Conservation (phyloP, 768 basidiomycete species). For the Rhodotorula babjevae region DNA sequence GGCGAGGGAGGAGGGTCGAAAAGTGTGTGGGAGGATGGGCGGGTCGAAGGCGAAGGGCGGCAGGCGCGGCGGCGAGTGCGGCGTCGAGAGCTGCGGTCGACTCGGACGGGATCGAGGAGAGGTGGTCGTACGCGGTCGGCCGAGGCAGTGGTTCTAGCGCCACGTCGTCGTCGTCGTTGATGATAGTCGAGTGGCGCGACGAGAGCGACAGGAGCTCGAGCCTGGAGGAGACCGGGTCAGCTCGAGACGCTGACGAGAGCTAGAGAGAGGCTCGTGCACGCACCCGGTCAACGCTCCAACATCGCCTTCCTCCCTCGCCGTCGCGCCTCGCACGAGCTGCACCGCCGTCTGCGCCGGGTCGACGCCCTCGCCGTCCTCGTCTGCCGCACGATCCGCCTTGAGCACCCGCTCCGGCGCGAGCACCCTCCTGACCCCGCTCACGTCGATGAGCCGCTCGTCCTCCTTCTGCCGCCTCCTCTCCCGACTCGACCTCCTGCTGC, state of each 20-base stretch:
- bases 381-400: not conserved
- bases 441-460: not conserved
- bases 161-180: not conserved
- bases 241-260: not conserved
- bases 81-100: not conserved
- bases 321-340: not conserved
- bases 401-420: not conserved
- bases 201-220: not conserved
- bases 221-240: not conserved
- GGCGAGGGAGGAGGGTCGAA: constrained; percentile 2
- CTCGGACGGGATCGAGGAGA: not conserved
- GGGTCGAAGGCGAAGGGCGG: not conserved
- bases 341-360: not conserved
- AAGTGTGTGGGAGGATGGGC: not conserved
- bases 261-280: not conserved
- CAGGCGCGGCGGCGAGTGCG: not conserved
- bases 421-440: not conserved
- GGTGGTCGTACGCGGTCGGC: not conserved
- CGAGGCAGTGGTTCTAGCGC: not conserved
- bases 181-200: not conserved
- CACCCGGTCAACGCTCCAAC: constrained; percentile 18
- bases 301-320: not conserved
- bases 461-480: not conserved
- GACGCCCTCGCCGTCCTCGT: not conserved
- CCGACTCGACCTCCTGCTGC: not conserved